Evolutionary conservation across 208 protist species (phyloP).

Genomic region (Acanthamoeba royreba): DNA sequence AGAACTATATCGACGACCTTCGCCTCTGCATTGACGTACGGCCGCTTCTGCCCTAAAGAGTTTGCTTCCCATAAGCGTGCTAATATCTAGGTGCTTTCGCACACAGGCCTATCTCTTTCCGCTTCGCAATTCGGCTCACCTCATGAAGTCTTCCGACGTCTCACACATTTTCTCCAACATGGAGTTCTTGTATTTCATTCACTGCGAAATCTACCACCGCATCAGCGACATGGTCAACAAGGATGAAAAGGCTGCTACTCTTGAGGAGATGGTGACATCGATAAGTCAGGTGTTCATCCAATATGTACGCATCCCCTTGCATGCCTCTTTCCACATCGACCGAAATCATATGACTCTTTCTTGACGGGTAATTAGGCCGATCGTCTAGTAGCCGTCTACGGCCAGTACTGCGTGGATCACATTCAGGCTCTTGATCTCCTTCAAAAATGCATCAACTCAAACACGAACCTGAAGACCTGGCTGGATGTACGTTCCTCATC

Average conservation of each 20-base stretch:
- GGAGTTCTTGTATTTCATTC: not conserved
- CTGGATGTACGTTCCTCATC: not conserved
- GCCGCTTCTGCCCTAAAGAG: not conserved
- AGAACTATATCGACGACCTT: constrained; percentile 26
- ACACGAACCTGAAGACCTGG: not conserved
- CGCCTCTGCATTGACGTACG: not conserved
- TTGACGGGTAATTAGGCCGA: not conserved
- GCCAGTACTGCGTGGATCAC: not conserved
- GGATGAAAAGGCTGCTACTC: not conserved
- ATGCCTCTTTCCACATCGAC: not conserved
- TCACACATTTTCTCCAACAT: not conserved
- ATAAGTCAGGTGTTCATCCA: not conserved
- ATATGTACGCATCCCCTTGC: not conserved
- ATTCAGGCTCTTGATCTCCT: not conserved
- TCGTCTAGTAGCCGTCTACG: not conserved
- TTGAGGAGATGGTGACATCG: not conserved
- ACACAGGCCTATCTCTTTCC: not conserved
- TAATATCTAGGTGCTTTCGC: not conserved
- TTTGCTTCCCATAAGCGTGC: not conserved
- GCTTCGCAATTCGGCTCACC: not conserved
- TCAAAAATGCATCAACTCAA: not conserved
- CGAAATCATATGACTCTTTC: not conserved
- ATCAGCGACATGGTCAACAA: not conserved
- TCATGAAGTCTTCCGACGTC: not conserved
- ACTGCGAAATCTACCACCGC: not conserved